These are phyloP conservation scores for Nakazawaea anatomiae DNA, from an alignment of 805 yeast genomes.

Conservation along the genomic window DNA sequence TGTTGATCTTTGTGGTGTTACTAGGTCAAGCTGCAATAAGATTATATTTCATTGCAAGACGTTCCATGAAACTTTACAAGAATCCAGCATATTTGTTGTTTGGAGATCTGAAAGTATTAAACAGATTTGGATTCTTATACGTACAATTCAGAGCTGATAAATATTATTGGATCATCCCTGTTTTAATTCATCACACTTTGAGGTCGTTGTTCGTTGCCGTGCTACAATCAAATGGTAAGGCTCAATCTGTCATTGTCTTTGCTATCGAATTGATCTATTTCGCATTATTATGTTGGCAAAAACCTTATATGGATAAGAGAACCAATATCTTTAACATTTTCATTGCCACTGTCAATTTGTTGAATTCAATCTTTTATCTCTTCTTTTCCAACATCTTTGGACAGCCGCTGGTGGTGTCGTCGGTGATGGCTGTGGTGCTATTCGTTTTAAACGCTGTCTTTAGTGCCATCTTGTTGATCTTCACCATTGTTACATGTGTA, in stretches of 20 bases:
- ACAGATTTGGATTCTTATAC: constrained; percentile 88
- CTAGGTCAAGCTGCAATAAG: constrained; percentile 67
- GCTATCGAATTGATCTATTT: constrained; percentile 70
- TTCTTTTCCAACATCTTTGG: constrained; percentile 82
- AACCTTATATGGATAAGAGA: constrained; percentile 93
- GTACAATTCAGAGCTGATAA: constrained; percentile 85
- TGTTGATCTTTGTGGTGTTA: constrained; percentile 51
- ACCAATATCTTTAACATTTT: constrained; percentile 91
- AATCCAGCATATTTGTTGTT: constrained; percentile 90
- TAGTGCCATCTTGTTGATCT: constrained; percentile 73
- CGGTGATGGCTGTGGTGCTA: constrained; percentile 86
- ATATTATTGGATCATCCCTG: constrained; percentile 73
- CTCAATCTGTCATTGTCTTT: constrained; percentile 73
- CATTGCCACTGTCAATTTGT: constrained; percentile 69
- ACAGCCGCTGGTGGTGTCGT: constrained; percentile 83
- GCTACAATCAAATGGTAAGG: constrained; percentile 74
- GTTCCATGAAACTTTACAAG: constrained; percentile 65
- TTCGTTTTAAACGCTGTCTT: constrained; percentile 87
- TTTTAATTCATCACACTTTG: constrained; percentile 59
- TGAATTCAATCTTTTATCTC: constrained; percentile 82
- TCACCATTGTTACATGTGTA: constrained; percentile 83
- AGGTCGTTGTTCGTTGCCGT: constrained; percentile 85
- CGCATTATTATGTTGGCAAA: constrained; percentile 54
- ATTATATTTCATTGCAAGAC: constrained; percentile 70
- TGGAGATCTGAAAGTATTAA: constrained; percentile 76